Evolutionary conservation across 768 basidiomycete genomes (phyloP).

Genomic region (Cyathus striatus): DNA sequence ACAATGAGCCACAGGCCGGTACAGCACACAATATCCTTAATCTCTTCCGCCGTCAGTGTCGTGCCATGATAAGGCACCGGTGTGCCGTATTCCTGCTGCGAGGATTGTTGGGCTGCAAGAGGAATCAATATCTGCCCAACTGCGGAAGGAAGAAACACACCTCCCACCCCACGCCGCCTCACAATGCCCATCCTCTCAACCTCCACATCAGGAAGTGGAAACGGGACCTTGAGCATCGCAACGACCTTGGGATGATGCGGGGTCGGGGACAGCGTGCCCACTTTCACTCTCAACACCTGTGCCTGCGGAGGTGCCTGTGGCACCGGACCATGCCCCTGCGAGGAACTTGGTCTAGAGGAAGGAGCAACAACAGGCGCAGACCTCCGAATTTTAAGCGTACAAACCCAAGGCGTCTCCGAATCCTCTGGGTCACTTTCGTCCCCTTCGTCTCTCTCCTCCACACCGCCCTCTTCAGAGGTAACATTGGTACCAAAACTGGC

Average conservation of each 20-base stretch:
- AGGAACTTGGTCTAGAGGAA: background rate
- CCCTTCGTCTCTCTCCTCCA: slow-evolving; percentile 38
- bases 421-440: slow-evolving; percentile 94
- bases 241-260: slow-evolving; percentile 97
- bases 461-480: background rate
- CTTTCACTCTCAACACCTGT: slow-evolving; percentile 49
- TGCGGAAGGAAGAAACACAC: background rate
- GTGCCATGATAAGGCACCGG: slow-evolving; percentile 36
- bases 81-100: slow-evolving; percentile 3
- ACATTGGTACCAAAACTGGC: slow-evolving; percentile 20
- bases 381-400: slow-evolving; percentile 66
- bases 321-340: background rate
- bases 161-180: slow-evolving; percentile 36
- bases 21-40: slow-evolving; percentile 87
- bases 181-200: slow-evolving; percentile 54
- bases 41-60: slow-evolving; percentile 80
- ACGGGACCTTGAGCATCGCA: slow-evolving; percentile 86
- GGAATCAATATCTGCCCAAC: no score
- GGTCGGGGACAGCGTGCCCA: slow-evolving; percentile 84
- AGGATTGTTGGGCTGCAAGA: background rate
- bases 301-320: slow-evolving; percentile 9
- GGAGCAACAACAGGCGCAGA: slow-evolving; percentile 14
- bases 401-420: slow-evolving; percentile 94
- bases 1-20: slow-evolving; percentile 91
- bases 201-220: slow-evolving; percentile 79